These are phyloP conservation scores for Ambrosia hybrid DNA, from an alignment of 140 eudicot species.

Conservation along the genomic window DNA sequence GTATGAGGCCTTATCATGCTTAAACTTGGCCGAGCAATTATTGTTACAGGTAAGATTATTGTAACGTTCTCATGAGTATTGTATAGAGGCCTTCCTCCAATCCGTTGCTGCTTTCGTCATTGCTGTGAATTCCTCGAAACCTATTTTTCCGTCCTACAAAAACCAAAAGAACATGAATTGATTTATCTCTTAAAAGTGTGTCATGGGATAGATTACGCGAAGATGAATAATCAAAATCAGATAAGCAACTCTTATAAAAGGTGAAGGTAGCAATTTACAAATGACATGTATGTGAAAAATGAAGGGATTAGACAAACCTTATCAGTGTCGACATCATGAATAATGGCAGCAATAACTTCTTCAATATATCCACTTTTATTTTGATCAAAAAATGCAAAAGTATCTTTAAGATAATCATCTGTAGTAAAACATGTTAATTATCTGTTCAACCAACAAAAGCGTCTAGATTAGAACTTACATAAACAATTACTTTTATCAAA, in stretches of 20 bases:
- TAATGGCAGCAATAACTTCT: conserved; percentile 75
- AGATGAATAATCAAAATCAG: too few species aligned
- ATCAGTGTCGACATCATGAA: conserved; percentile 82
- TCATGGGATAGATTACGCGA: background rate
- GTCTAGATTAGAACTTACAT: background rate
- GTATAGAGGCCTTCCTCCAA: too few species aligned
- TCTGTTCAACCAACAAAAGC: background rate
- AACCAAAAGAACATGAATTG: background rate
- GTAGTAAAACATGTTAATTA: conserved; percentile 17
- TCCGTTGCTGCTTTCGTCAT: too few species aligned
- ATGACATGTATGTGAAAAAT: background rate
- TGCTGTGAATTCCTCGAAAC: conserved; percentile 67
- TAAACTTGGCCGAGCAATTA: conserved; percentile 51
- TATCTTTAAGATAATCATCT: conserved; percentile 82
- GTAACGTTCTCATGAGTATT: too few species aligned
- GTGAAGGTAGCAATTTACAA: too few species aligned
- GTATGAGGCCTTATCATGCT: conserved; percentile 37
- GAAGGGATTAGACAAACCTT: conserved; percentile 45
- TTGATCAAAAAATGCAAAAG: conserved; percentile 79
- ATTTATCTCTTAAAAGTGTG: background rate
- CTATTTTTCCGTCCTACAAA: conserved; percentile 69
- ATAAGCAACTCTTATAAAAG: too few species aligned
- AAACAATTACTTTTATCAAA: background rate
- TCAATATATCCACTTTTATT: conserved; percentile 77
- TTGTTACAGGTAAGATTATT: too few species aligned